A percentile compares a stretch with the other conserved stretches of the same genome.
Conservation (phyloP, 2,329 filamentous ascomycete species). For the Fusarium sublunatum region DNA sequence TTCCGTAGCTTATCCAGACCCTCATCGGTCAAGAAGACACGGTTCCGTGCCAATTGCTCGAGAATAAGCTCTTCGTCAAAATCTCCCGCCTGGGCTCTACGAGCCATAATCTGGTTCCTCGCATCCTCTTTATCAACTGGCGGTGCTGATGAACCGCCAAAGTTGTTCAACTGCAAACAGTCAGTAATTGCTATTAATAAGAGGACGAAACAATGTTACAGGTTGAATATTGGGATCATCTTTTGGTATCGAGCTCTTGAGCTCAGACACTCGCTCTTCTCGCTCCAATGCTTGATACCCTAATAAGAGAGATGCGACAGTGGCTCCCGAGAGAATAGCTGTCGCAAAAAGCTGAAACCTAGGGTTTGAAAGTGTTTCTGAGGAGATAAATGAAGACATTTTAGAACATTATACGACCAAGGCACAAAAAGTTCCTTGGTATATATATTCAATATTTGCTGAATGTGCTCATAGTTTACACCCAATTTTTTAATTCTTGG, state of each 20-base stretch:
- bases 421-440: neutral
- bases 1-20: slow-evolving; percentile 83
- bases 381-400: slow-evolving; percentile 58
- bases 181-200: slow-evolving; percentile 12
- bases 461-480: slow-evolving; percentile 2
- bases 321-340: slow-evolving; percentile 72
- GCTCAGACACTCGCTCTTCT: slow-evolving; percentile 63
- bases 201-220: slow-evolving; percentile 23
- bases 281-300: slow-evolving; percentile 70
- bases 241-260: slow-evolving; percentile 70
- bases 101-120: slow-evolving; percentile 68
- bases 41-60: slow-evolving; percentile 93
- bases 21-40: slow-evolving; percentile 86
- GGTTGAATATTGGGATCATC: slow-evolving; percentile 34
- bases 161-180: slow-evolving; percentile 66
- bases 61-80: slow-evolving; percentile 85
- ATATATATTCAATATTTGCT: slow-evolving; percentile 3
- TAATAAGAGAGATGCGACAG: slow-evolving; percentile 69
- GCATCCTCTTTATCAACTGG: slow-evolving; percentile 69
- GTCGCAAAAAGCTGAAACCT: slow-evolving; percentile 75
- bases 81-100: slow-evolving; percentile 70
- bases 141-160: slow-evolving; percentile 63
- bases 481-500: slow-evolving; percentile 24
- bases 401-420: slow-evolving; percentile 30
- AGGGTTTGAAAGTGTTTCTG: slow-evolving; percentile 58